Evolutionary conservation across 345 rosid genomes (phyloP).

Genomic region (Psidium guajava): DNA sequence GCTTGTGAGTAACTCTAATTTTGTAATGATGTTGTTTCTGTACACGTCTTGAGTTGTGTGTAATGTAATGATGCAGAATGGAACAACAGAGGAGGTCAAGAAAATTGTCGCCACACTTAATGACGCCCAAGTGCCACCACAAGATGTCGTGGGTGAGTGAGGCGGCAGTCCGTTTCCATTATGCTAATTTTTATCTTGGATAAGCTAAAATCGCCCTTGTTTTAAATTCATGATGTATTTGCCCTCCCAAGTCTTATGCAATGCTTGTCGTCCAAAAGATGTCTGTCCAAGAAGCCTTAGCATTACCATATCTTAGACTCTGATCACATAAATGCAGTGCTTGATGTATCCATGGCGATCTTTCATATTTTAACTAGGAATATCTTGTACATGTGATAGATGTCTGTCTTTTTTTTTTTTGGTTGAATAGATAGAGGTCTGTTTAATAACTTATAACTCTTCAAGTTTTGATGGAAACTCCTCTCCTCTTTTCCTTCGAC

Average conservation of each 20-base stretch:
- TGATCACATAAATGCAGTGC: neutral
- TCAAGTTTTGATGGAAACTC: neutral
- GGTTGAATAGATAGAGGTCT: too few relatives aligned
- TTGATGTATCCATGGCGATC: neutral
- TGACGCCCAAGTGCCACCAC: conserved; percentile 55
- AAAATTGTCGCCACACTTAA: conserved; percentile 68
- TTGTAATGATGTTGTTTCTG: neutral
- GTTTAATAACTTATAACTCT: neutral
- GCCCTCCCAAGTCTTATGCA: neutral
- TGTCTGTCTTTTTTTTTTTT: neutral
- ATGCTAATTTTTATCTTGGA: neutral
- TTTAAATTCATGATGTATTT: neutral
- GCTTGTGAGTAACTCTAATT: neutral
- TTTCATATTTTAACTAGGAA: neutral
- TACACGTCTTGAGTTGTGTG: neutral
- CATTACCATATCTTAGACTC: neutral
- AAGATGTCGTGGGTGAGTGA: conserved; percentile 67
- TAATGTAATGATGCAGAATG: conserved; percentile 41
- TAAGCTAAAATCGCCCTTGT: neutral
- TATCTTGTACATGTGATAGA: neutral
- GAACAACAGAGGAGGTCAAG: conserved; percentile 84
- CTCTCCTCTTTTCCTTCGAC: neutral
- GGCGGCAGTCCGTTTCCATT: neutral
- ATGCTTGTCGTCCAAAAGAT: neutral
- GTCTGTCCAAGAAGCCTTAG: neutral